Conservation (phyloP, 2,329 filamentous ascomycete species). For the Kalmusia sp. region DNA sequence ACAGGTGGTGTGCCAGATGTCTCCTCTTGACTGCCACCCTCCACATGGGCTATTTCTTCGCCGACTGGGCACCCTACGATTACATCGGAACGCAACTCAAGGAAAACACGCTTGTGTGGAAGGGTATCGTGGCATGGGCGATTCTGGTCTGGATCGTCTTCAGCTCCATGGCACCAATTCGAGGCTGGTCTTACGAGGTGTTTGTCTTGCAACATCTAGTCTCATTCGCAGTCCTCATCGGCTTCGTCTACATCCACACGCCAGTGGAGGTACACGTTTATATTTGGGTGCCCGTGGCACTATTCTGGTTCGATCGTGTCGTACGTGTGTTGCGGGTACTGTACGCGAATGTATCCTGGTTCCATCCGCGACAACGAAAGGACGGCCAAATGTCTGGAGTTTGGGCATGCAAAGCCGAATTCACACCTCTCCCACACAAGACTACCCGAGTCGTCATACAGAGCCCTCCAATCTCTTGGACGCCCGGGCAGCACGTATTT, state of each 20-base stretch:
- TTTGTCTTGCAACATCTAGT: conserved; percentile 73
- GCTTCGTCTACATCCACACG: conserved; percentile 69
- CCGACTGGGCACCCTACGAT: conserved; percentile 66
- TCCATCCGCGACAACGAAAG: conserved; percentile 45
- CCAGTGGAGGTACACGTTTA: conserved; percentile 66
- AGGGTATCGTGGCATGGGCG: conserved; percentile 72
- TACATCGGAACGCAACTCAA: conserved; percentile 66
- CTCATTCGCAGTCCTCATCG: conserved; percentile 67
- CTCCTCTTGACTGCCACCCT: conserved; percentile 72
- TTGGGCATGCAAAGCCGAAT: conserved; percentile 48
- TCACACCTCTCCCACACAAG: conserved; percentile 58
- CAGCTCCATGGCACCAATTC: conserved; percentile 68
- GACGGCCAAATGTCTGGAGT: conserved; percentile 36
- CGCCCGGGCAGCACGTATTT: conserved; percentile 68
- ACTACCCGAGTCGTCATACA: conserved; percentile 64
- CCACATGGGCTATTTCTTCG: conserved; percentile 74
- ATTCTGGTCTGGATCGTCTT: conserved; percentile 71
- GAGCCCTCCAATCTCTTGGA: conserved; percentile 64
- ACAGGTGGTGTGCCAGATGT: conserved; percentile 74
- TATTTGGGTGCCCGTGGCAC: conserved; percentile 70
- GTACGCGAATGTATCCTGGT: conserved; percentile 50
- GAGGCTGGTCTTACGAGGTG: conserved; percentile 71
- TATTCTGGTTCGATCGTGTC: conserved; percentile 69
- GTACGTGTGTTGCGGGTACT: conserved; percentile 51
- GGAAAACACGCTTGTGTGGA: conserved; percentile 70